Evolutionary conservation across 306 rosid species (phyloP).

Genomic region (Acacia confusa): DNA sequence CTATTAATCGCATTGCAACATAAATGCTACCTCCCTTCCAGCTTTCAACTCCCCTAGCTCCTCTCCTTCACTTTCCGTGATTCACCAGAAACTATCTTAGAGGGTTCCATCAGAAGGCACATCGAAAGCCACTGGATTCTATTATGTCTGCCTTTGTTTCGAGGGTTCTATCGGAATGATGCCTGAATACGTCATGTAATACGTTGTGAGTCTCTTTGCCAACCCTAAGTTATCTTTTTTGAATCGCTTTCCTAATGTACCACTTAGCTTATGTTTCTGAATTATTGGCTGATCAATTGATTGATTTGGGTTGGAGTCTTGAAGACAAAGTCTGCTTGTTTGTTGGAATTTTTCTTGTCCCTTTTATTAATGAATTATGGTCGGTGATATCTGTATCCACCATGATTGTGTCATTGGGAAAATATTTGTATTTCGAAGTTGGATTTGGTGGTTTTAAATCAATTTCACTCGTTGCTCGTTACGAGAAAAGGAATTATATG

Average conservation of each 20-base stretch:
- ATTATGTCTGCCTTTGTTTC: conserved; percentile 54
- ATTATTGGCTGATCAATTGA: neutral
- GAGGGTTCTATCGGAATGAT: no score
- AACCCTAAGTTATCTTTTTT: neutral
- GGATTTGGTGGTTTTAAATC: neutral
- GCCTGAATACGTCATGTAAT: no score
- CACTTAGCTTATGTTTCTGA: neutral
- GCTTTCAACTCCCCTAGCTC: conserved; percentile 20
- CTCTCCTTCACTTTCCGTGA: conserved; percentile 15
- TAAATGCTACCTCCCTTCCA: no score
- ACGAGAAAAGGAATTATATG: neutral
- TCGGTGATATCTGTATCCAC: neutral
- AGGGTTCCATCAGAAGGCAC: conserved; percentile 39
- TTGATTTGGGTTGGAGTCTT: conserved; percentile 18
- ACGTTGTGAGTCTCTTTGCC: neutral
- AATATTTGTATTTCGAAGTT: neutral
- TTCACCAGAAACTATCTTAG: conserved; percentile 26
- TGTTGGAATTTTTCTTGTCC: no score
- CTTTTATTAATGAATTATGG: neutral
- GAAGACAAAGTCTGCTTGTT: neutral
- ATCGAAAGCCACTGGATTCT: conserved; percentile 36
- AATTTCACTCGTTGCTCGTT: neutral
- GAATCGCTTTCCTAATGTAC: neutral
- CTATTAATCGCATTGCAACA: no score
- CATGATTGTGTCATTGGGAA: neutral